Percentiles rank a stretch among this genome's conserved stretches.
These are phyloP conservation scores for Aspergillus panamensis DNA, from an alignment of 495 filamentous ascomycete genomes.

Conservation along the genomic window DNA sequence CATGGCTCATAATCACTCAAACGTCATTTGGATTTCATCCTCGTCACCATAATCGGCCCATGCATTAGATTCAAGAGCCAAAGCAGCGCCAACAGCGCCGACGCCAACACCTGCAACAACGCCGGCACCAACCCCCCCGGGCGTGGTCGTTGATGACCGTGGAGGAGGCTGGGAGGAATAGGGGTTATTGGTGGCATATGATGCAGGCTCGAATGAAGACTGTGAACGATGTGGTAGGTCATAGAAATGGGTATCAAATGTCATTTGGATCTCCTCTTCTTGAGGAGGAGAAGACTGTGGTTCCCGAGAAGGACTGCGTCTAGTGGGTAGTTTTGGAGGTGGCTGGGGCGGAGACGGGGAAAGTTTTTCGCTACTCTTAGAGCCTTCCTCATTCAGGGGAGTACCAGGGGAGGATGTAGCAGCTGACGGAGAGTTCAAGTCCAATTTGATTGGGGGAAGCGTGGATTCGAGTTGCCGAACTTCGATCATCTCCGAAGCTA, in stretches of 20 bases:
- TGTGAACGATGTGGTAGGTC: slow-evolving; percentile 32
- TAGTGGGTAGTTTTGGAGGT: slow-evolving; percentile 24
- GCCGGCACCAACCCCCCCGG: slow-evolving; percentile 16
- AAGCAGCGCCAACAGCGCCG: slow-evolving; percentile 21
- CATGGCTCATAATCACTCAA: slow-evolving; percentile 41
- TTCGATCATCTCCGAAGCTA: slow-evolving; percentile 72
- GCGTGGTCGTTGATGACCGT: slow-evolving; percentile 41
- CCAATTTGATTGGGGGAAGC: slow-evolving; percentile 81
- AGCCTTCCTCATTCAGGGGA: slow-evolving; percentile 42
- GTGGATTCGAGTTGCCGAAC: slow-evolving; percentile 84
- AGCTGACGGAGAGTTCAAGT: slow-evolving; percentile 44
- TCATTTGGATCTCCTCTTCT: slow-evolving; percentile 63
- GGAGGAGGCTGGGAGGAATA: slow-evolving; percentile 36
- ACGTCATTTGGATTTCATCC: slow-evolving; percentile 56
- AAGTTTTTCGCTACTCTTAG: slow-evolving; percentile 40
- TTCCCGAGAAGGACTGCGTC: slow-evolving; percentile 23
- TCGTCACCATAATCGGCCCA: slow-evolving; percentile 72
- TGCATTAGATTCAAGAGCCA: slow-evolving; percentile 63
- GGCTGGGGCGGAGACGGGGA: slow-evolving; percentile 25
- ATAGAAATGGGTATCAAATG: slow-evolving; percentile 63
- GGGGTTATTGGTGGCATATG: slow-evolving; percentile 6
- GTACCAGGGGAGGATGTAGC: slow-evolving; percentile 22
- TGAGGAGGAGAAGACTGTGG: slow-evolving; percentile 20
- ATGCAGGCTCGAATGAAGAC: slow-evolving; percentile 18
- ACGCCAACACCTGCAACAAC: slow-evolving; percentile 19